Evolutionary conservation across 2,329 filamentous ascomycete genomes (phyloP), one percentile per base, ranked within the genome.

Genomic region (Phyllosticta ampelicida): DNA sequence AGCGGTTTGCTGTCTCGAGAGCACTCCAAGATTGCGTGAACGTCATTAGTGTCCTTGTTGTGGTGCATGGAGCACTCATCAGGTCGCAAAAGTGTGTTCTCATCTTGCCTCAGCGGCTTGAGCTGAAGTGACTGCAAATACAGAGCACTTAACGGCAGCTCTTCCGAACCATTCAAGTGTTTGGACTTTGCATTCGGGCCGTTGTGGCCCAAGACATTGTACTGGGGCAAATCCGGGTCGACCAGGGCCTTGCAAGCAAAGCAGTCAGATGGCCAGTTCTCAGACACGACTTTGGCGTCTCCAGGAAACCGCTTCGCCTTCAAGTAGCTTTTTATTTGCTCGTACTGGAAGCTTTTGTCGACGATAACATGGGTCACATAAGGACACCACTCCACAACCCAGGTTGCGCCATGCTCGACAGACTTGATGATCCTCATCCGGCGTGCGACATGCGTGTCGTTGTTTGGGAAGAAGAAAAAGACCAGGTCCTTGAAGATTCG

Each of bases 311-410:
- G 62, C 2, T 75, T 70, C 5, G 75, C 28, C 59, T 78, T 77
- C 3, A 90, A 67, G 61, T 81, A 77, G 10, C 72, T 75, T 57
- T 85, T 69, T 6, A 95, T 75, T 59, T 90, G 81, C 3, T 77
- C 71, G 66, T 84, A 91, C 0, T 74, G 74, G 54, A 94, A 73
- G 1, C 73, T 73, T 62, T 83, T 86, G 67, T 96, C 91, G 1
- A 90, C 85, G 60, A 97, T 79, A 53, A 95, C 75, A 72, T 96
- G 89, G 0, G 87, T 95, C 20, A 67, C 48, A 6, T 72, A 71
- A 0, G 69, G 65, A 28, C 71, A 70, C 67, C 85, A 81, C 0
- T 77, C 72, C 54, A 78, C 79, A 26, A 83, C 80, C 85, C 90
- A 94, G 0, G 69, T 74, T 1, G 86, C 92, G 50, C 92, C 92